Conservation (phyloP, 208 protist genomes). For the Leishmania mexicana region DNA sequence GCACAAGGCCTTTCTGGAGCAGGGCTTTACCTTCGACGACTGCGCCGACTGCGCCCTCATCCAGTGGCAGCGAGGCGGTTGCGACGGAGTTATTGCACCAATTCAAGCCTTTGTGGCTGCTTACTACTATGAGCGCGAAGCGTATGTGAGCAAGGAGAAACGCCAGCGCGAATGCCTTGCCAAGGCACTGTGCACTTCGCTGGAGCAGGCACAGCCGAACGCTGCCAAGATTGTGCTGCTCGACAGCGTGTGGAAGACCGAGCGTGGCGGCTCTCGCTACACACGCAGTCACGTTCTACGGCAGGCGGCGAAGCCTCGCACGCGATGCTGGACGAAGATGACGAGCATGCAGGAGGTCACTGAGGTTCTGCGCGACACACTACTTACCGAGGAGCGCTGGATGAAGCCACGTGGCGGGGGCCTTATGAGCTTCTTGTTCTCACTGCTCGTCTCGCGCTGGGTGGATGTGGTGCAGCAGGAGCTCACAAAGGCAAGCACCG, state of each 20-base stretch:
- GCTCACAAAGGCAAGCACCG: slow-evolving; percentile 29
- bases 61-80: slow-evolving; percentile 60
- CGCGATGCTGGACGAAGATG: slow-evolving; percentile 46
- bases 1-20: slow-evolving; percentile 45
- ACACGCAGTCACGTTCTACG: slow-evolving; percentile 14
- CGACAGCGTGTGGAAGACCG: slow-evolving; percentile 36
- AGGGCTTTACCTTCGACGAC: slow-evolving; percentile 76
- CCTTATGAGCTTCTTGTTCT: slow-evolving; percentile 74
- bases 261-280: slow-evolving; percentile 11
- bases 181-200: slow-evolving; percentile 50
- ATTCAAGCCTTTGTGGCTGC: slow-evolving; percentile 71
- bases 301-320: slow-evolving; percentile 15
- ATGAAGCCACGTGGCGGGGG: slow-evolving; percentile 58
- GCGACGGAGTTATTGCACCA: slow-evolving; percentile 58
- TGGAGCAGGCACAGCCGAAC: slow-evolving; percentile 67
- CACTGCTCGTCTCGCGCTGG: slow-evolving; percentile 68
- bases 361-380: slow-evolving; percentile 30
- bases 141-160: slow-evolving; percentile 47
- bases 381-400: slow-evolving; percentile 47
- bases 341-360: slow-evolving; percentile 46
- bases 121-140: slow-evolving; percentile 68
- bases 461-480: slow-evolving; percentile 40
- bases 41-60: slow-evolving; percentile 66
- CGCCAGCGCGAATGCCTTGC: slow-evolving; percentile 61
- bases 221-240: slow-evolving; percentile 58